Base-by-base conservation (phyloP, 208 protist species). In the Trypanosoma lewisi region DNA sequence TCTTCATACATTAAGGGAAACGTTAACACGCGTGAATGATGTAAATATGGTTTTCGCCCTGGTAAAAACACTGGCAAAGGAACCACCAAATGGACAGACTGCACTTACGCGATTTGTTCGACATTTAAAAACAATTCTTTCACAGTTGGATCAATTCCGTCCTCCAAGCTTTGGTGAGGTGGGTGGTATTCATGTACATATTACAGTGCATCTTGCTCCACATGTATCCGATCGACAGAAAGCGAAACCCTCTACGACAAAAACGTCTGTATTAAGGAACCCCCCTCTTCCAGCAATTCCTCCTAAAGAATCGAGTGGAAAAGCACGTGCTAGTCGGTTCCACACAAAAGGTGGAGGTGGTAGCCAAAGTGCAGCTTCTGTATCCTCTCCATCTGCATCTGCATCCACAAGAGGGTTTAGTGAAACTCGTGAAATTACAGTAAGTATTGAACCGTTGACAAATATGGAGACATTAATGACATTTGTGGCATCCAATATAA, bases 391-490 rank as follows among this genome's bases (percentile, higher is more conserved):
- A 49, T 31, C 16, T 33, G 23, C 48, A 7, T 52, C 27, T 60
- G 37, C 25, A 44, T 41, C 63, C 44, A 41, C 53, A 31, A 67
- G 42, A 25, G 23, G 30, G 12, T 28, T 27, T 11, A 3, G 2
- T 28, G 58, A 54, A 34, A 33, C 33, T 4, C 34, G 48, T 17
- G 64, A 68, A 11, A 52, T 63, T 9, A 70, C 45, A 17, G 74
- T 80, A 17, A 64, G 65, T 37, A 45, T 75, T 44, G 74, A 80
- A 39, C 74, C 74, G n/a, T 52, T 80, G 28, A 73, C 74, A 33
- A 68, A 54, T 47, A 63, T 80, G 45, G 60, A 70, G 9, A 27
- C 63, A 14, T 36, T 80, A 30, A 73, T 70, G 54, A 44, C 37
- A n/a, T 80, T 80, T 58, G 63, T 80, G 9, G 54, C 50, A 0